Conservation (phyloP, 2,329 filamentous ascomycete genomes). For the Bipolaris zeicola region DNA sequence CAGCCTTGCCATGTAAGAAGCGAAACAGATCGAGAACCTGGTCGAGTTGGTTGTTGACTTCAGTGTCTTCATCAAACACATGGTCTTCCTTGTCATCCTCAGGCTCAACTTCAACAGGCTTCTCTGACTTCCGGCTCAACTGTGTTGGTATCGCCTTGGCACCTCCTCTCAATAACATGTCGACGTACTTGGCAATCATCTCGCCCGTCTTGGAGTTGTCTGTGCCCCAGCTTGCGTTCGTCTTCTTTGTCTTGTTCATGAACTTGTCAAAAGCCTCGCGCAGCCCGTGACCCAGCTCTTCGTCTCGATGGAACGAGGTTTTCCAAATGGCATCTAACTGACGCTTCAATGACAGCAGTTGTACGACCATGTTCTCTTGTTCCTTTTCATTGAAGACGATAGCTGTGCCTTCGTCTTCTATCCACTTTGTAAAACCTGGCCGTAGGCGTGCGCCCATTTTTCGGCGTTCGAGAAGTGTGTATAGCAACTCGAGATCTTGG, state of each 20-base stretch:
- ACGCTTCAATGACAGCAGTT: constrained; percentile 79
- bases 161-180: constrained; percentile 84
- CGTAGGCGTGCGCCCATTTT: constrained; percentile 73
- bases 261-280: constrained; percentile 86
- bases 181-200: constrained; percentile 98
- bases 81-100: constrained; percentile 65
- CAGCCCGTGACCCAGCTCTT: constrained; percentile 76
- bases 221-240: constrained; percentile 72
- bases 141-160: constrained; percentile 79
- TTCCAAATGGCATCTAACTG: constrained; percentile 77
- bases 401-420: constrained; percentile 71
- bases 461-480: constrained; percentile 75
- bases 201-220: constrained; percentile 94
- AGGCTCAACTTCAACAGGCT: constrained; percentile 63
- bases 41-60: constrained; percentile 90
- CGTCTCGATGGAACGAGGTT: constrained; percentile 76
- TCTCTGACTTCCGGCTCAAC: constrained; percentile 63
- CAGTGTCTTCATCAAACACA: constrained; percentile 85
- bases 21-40: constrained; percentile 93
- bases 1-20: constrained; percentile 95
- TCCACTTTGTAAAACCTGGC: constrained; percentile 77
- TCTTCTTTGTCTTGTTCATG: constrained; percentile 85
- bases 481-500: constrained; percentile 74
- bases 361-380: constrained; percentile 83
- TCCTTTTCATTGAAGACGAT: constrained; percentile 83